phyloP scores from a whole-genome alignment of 2,329 filamentous ascomycete genomes.

The Trichoderma pleuroti region DNA sequence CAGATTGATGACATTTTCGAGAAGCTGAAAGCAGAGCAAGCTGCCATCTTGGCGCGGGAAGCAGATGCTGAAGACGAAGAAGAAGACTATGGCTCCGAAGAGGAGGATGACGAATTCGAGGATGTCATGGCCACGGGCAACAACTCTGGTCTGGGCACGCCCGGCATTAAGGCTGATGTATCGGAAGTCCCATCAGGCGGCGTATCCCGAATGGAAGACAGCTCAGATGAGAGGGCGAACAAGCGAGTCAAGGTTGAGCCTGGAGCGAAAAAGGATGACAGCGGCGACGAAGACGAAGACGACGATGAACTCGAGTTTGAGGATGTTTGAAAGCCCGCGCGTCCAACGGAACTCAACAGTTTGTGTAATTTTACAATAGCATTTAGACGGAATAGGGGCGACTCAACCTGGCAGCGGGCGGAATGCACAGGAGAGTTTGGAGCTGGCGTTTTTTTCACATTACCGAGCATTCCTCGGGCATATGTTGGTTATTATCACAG shows the following conservation, averaged over 20 bases:
- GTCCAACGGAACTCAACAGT: background rate
- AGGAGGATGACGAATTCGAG: conserved; percentile 48
- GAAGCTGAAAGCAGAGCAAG: conserved; percentile 60
- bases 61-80: conserved; percentile 33
- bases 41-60: conserved; percentile 35
- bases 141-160: conserved; percentile 32
- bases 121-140: conserved; percentile 43
- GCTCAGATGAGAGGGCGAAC: conserved; percentile 43
- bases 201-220: conserved; percentile 25
- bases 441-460: background rate
- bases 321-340: conserved; percentile 41
- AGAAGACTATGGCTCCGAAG: conserved; percentile 34
- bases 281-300: conserved; percentile 42
- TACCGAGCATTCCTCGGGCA: background rate
- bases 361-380: background rate
- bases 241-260: conserved; percentile 62
- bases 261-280: conserved; percentile 44
- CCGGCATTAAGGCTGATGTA: conserved; percentile 36
- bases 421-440: background rate
- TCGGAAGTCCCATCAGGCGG: conserved; percentile 26
- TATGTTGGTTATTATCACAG: background rate
- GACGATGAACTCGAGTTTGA: conserved; percentile 59
- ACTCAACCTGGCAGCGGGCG: background rate
- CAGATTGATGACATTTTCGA: conserved; percentile 66
- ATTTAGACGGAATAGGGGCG: background rate